A percentile compares a stretch with the other conserved stretches of the same genome.
These are phyloP conservation scores for Lentinula aciculospora DNA, from an alignment of 768 basidiomycete species.

Conservation along the genomic window DNA sequence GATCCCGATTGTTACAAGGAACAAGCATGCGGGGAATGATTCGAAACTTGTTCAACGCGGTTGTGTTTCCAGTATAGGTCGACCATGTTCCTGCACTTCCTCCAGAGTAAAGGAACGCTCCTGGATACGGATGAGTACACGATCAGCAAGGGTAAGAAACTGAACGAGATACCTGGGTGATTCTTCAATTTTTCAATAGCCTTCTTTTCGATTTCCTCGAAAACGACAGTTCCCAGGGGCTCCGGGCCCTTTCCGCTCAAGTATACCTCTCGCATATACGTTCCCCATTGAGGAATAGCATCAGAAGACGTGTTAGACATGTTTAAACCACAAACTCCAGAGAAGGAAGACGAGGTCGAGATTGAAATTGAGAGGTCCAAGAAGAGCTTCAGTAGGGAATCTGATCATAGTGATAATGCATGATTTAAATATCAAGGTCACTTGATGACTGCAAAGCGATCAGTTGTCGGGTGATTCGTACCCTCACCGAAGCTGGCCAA, in stretches of 20 bases:
- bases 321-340: not conserved
- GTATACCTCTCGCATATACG: slow-evolving; percentile 36
- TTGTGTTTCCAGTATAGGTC: slow-evolving; percentile 64
- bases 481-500: not conserved
- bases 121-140: slow-evolving; percentile 19
- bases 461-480: not conserved
- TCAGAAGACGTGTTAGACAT: not conserved
- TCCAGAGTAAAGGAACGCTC: slow-evolving; percentile 69
- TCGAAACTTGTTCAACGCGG: slow-evolving; percentile 58
- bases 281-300: slow-evolving; percentile 26
- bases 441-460: not conserved
- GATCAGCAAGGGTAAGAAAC: not conserved
- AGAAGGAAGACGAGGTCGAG: not conserved
- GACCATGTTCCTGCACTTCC: slow-evolving; percentile 70
- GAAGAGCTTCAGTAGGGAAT: not conserved
- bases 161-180: slow-evolving; percentile 36
- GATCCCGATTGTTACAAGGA: slow-evolving; percentile 46
- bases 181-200: slow-evolving; percentile 60
- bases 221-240: slow-evolving; percentile 55
- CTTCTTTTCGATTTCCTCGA: slow-evolving; percentile 60
- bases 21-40: slow-evolving; percentile 82
- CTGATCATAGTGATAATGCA: not conserved
- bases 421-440: not conserved
- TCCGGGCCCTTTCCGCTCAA: slow-evolving; percentile 29
- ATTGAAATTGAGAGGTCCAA: not conserved